Base-by-base conservation (phyloP, 2,329 filamentous ascomycete species). In the Ophiostoma montium region DNA sequence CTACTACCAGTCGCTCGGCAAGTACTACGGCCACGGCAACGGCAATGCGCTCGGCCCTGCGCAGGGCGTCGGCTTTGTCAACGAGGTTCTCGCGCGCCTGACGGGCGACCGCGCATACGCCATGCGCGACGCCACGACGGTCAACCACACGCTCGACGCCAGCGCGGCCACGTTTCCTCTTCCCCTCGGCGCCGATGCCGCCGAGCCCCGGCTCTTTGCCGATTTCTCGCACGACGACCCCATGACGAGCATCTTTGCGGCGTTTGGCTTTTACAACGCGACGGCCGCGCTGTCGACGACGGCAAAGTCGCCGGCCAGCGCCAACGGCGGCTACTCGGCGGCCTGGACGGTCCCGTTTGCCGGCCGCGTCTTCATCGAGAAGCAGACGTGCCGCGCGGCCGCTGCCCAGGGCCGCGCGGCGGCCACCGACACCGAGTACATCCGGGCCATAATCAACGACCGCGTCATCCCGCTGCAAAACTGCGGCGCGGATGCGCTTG, bases 171-270 rank as follows among this genome's bases (percentile, higher is more conserved):
- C 84, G 0, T 95, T 95, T 59, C 88, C 89, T 0, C 67, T 95
- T 59, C 88, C 89, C 0, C 67, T 94, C 0, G 71, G 74, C 53
- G n/a, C n/a, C n/a, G n/a, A n/a, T n/a, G n/a, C n/a, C n/a, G n/a
- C 64, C 68, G 38, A 66, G 66, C 39, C 12, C 19, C 66, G 66
- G 12, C 65, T 95, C 1, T 95, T 92, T 60, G 87, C 86, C 0
- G 89, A 95, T 64, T 95, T 95, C 60, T 86, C 80, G 54, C 89
- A 95, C 64, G 89, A 95, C 65, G 95, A 94, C 62, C 80, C 84
- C 60, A 87, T 95, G 79, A 78, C 76, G 23, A 74, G 75, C 8
- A 78, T 94, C 10, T 84, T 84, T 60, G 78, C 78, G 5, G 86
- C 87, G 0, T 61, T 95, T 54, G 86, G 87, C 0, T 67, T 95